Conservation (phyloP, 345 rosid genomes). For the Salix viminalis region DNA sequence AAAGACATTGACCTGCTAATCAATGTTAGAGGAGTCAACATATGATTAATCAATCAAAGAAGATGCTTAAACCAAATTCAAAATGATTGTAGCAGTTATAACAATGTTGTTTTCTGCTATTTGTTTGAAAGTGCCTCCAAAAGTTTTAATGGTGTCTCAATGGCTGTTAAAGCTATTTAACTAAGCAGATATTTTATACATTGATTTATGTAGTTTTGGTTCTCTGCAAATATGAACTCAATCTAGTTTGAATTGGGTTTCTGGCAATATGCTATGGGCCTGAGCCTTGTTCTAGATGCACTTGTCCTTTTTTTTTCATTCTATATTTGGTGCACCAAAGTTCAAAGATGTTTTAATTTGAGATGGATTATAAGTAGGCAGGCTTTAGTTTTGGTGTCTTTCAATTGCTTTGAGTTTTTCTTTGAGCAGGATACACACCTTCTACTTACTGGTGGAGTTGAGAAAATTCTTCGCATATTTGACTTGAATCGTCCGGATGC, state of each 20-base stretch:
- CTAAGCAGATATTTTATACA: not conserved
- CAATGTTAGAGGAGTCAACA: not conserved
- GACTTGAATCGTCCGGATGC: conserved; percentile 86
- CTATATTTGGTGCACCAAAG: not conserved
- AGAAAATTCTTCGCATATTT: conserved; percentile 82
- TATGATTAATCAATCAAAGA: not conserved
- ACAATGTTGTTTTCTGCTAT: not conserved
- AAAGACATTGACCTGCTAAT: not conserved
- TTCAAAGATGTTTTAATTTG: not conserved
- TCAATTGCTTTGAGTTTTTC: not conserved
- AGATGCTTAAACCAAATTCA: not conserved
- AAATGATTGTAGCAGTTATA: not conserved
- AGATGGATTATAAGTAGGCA: not conserved
- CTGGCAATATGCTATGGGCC: not conserved
- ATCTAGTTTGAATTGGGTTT: not conserved
- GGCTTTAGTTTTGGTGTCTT: not conserved
- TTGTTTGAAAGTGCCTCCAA: not conserved
- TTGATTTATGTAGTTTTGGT: not conserved
- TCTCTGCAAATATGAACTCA: not conserved
- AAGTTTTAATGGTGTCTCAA: not conserved
- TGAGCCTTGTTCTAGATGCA: not conserved
- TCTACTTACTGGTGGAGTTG: conserved; percentile 90
- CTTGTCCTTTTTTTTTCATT: no score
- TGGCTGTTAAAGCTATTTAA: not conserved
- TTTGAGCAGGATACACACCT: conserved; percentile 65